Evolutionary conservation across 2,329 filamentous ascomycete species (phyloP), one percentile per base, ranked within the genome.

Genomic region (Dactylellina sp.): DNA sequence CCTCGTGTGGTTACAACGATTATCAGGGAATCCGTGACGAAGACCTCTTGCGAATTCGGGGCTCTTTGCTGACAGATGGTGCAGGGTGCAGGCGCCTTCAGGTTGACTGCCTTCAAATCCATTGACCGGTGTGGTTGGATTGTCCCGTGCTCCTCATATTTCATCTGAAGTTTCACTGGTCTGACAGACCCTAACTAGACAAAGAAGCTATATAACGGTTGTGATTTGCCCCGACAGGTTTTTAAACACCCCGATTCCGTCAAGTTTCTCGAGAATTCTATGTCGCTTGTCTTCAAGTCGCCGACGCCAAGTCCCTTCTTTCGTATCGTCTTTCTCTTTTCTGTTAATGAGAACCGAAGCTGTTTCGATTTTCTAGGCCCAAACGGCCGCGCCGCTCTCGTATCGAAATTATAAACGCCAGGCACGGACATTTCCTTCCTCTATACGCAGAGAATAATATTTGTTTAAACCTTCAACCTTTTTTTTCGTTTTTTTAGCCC

Each of bases 31-130:
- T 39, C 63, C 46, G 63, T 60, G 44, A 68, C 63, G 63, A 60
- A 46, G 11, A 39, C 52, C 46, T 53, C 35, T 44, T 57, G 49
- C 63, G 63, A 68, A 59, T 53, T 68, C 53, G 46, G 42, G 44
- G 46, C 53, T 46, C 50, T 52, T 68, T 60, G 63, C 63, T 68
- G 63, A 68, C 63, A 28, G 46, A 52, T 32, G 28, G 28, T 32
- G 63, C 63, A 68, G 44, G 63, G 46, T 56, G 37, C 44, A 59
- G 62, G 53, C 62, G 42, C 62, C 44, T 64, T 56, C 50, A 49
- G 42, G 61, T 49, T 49, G 50, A 47, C 16, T 65, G 42, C 28
- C 9, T 32, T 4, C 28, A 64, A 46, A 37, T 50, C 39, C 16
- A 64, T 18, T 16, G 37, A 25, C 18, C 50, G 22, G 32, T 18